phyloP scores from a whole-genome alignment of 2,329 filamentous ascomycete genomes.

The Chalara sp. region DNA sequence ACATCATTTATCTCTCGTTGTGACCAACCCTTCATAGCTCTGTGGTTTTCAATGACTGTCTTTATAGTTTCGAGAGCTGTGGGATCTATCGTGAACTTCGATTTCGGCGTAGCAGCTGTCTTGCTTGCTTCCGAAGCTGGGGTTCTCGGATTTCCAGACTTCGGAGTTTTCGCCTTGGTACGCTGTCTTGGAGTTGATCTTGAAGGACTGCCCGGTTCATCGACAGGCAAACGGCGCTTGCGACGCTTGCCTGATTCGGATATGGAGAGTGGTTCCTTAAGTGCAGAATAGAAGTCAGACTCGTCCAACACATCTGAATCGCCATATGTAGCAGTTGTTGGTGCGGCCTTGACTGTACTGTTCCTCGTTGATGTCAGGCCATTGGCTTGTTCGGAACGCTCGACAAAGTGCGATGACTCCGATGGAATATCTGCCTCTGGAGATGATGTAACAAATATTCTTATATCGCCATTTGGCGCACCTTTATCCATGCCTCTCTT shows the following conservation, averaged over 20 bases:
- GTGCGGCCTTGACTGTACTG: too few relatives aligned
- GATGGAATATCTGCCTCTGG: not conserved
- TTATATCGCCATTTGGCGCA: slow-evolving; percentile 2
- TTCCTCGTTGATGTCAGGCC: too few relatives aligned
- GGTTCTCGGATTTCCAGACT: not conserved
- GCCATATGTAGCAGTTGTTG: too few relatives aligned
- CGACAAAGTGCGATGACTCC: slow-evolving; percentile 1
- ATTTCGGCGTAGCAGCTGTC: not conserved
- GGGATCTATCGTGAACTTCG: not conserved
- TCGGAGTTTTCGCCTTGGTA: not conserved
- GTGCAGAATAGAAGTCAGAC: too few relatives aligned
- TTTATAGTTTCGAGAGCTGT: slow-evolving; percentile 6
- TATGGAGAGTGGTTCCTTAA: too few relatives aligned
- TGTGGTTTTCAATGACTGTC: slow-evolving; percentile 34
- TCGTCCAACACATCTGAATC: too few relatives aligned
- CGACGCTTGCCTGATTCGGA: not conserved
- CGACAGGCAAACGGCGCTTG: slow-evolving; percentile 7
- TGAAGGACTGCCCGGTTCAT: not conserved
- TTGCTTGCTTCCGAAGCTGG: not conserved
- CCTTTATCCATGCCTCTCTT: slow-evolving; percentile 4
- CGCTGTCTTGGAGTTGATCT: not conserved
- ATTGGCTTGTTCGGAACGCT: too few relatives aligned
- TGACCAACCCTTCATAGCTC: slow-evolving; percentile 35
- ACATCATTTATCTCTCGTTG: slow-evolving; percentile 42
- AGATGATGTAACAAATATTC: too few relatives aligned